Evolutionary conservation across 768 basidiomycete genomes (phyloP).

Genomic region (Ramaria sp.): DNA sequence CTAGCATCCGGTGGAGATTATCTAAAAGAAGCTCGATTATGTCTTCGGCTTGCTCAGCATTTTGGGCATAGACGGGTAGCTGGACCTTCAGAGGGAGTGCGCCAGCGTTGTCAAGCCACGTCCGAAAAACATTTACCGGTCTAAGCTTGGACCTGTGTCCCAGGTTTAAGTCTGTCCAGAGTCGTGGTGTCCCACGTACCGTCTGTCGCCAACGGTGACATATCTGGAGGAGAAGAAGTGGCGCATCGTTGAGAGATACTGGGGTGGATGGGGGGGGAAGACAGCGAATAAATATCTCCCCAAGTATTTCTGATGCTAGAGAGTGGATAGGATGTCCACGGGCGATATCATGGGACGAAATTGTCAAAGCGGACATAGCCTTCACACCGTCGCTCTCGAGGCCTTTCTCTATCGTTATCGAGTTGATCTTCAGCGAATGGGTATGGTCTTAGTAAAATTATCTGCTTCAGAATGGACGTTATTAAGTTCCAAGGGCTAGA

Average conservation of each 20-base stretch:
- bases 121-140: background rate
- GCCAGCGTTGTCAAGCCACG: background rate
- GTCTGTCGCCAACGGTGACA: conserved; percentile 3
- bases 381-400: background rate
- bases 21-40: background rate
- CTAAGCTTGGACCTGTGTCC: background rate
- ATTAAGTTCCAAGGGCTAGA: too few species aligned
- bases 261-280: background rate
- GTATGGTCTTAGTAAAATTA: too few species aligned
- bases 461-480: too few species aligned
- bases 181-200: background rate
- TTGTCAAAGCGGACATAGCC: background rate
- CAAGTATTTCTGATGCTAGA: background rate
- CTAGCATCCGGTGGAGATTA: conserved; percentile 2
- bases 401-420: too few species aligned
- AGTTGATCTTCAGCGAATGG: too few species aligned
- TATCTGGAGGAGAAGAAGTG: background rate
- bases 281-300: conserved; percentile 1
- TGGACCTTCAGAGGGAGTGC: background rate
- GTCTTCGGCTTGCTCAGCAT: background rate
- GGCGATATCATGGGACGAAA: background rate
- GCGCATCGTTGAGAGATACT: background rate
- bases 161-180: background rate
- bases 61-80: background rate
- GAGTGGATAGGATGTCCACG: background rate